Evolutionary conservation across 23 red algal genomes (phyloP).

Genomic region (Chondrus crispus): DNA sequence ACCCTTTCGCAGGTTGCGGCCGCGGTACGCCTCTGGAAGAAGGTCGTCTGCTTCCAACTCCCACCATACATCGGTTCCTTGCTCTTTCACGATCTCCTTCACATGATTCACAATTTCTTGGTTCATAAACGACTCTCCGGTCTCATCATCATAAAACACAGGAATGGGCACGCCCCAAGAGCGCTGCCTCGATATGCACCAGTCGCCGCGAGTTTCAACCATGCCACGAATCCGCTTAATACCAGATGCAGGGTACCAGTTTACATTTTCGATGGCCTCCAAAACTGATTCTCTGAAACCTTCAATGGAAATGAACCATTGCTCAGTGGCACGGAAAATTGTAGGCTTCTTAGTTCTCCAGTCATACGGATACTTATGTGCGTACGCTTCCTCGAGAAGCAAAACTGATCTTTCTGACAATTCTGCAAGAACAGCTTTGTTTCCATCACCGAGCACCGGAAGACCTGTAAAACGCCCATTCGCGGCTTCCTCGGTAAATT

Average conservation of each 20-base stretch:
- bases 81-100: conserved; percentile 45
- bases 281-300: conserved; percentile 82
- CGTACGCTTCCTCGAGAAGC: conserved; percentile 85
- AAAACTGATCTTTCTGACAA: conserved; percentile 44
- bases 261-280: conserved; percentile 57
- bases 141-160: conserved; percentile 88
- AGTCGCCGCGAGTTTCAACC: conserved; percentile 88
- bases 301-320: conserved; percentile 95
- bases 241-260: conserved; percentile 75
- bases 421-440: conserved; percentile 54
- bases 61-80: conserved; percentile 94
- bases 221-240: conserved; percentile 81
- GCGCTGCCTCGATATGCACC: conserved; percentile 99
- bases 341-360: conserved; percentile 98
- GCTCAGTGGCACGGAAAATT: conserved; percentile 94
- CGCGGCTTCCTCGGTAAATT: conserved; percentile 87
- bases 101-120: conserved; percentile 77
- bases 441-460: conserved; percentile 88
- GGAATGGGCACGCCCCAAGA: conserved; percentile 97
- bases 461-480: conserved; percentile 72
- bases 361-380: conserved; percentile 99
- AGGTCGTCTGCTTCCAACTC: conserved; percentile 78
- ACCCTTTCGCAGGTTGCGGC: conserved; percentile 70
- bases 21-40: conserved; percentile 61
- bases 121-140: conserved; percentile 65